These are phyloP conservation scores for Cichorium intybus DNA, from an alignment of 140 eudicot species.

Conservation along the genomic window DNA sequence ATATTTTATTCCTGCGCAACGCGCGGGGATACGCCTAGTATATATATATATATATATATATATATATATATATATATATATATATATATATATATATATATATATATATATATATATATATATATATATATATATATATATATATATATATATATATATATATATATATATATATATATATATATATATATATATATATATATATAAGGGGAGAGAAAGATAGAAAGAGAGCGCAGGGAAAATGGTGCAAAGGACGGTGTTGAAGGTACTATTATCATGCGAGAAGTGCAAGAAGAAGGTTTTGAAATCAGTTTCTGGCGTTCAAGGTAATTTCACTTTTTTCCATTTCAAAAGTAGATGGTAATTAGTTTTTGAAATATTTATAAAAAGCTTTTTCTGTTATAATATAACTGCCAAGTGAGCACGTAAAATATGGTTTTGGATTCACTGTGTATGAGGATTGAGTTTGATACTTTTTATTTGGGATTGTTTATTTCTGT, in stretches of 20 bases:
- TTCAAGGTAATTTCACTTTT: slow-evolving; percentile 40
- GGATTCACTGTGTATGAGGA: background rate
- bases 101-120: too few relatives aligned
- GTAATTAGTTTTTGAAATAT: background rate
- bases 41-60: too few relatives aligned
- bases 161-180: background rate
- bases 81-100: too few relatives aligned
- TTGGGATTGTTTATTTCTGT: background rate
- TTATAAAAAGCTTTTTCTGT: too few relatives aligned
- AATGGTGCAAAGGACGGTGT: slow-evolving; percentile 61
- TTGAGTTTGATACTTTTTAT: background rate
- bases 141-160: background rate
- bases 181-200: background rate
- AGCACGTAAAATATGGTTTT: background rate
- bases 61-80: too few relatives aligned
- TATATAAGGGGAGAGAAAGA: background rate
- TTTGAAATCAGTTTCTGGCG: slow-evolving; percentile 45
- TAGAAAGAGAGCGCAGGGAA: background rate
- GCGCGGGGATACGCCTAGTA: too few relatives aligned
- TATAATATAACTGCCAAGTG: background rate
- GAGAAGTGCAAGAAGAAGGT: slow-evolving; percentile 61
- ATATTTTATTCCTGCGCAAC: too few relatives aligned
- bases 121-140: too few relatives aligned
- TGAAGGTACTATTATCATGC: slow-evolving; percentile 59
- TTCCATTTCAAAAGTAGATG: background rate